These are phyloP conservation scores for Leccinum proximum DNA, from an alignment of 1,284 basidiomycete genomes.

Conservation along the genomic window DNA sequence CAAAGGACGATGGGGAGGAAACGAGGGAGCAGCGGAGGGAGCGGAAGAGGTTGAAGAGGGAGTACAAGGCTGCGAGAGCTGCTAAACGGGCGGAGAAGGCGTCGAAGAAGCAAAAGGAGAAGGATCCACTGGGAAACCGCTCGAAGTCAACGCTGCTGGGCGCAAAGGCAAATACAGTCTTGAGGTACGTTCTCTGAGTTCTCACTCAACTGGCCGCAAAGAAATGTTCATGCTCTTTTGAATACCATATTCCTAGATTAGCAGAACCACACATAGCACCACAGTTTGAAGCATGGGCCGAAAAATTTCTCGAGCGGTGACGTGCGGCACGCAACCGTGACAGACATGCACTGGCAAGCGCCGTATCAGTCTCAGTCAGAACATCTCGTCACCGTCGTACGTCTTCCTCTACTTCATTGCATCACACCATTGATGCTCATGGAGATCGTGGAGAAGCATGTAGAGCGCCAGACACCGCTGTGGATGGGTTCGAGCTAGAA, in stretches of 20 bases:
- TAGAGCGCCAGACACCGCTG: conserved; percentile 8
- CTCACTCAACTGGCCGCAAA: background rate
- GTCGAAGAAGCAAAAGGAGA: conserved; percentile 4
- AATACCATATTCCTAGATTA: background rate
- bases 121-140: conserved; percentile 19
- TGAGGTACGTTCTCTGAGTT: conserved; percentile 23
- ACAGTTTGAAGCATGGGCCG: conserved; percentile 48
- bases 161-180: conserved; percentile 39
- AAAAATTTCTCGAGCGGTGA: conserved; percentile 40
- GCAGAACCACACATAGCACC: conserved; percentile 58
- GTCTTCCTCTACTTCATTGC: conserved; percentile 9
- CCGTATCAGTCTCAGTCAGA: conserved; percentile 26
- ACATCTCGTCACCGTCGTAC: conserved; percentile 10
- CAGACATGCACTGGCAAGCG: conserved; percentile 15
- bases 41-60: conserved; percentile 22
- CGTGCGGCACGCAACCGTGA: conserved; percentile 29
- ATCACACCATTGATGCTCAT: conserved; percentile 7
- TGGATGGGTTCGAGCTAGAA: conserved; percentile 45
- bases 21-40: conserved; percentile 27
- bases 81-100: conserved; percentile 16
- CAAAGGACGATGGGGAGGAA: conserved; percentile 2
- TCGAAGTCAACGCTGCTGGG: conserved; percentile 54
- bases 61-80: conserved; percentile 21
- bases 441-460: conserved; percentile 12
- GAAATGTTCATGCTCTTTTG: background rate